Conservation (phyloP, 176 grass and related monocot genomes). For the Aegilops bicornis region DNA sequence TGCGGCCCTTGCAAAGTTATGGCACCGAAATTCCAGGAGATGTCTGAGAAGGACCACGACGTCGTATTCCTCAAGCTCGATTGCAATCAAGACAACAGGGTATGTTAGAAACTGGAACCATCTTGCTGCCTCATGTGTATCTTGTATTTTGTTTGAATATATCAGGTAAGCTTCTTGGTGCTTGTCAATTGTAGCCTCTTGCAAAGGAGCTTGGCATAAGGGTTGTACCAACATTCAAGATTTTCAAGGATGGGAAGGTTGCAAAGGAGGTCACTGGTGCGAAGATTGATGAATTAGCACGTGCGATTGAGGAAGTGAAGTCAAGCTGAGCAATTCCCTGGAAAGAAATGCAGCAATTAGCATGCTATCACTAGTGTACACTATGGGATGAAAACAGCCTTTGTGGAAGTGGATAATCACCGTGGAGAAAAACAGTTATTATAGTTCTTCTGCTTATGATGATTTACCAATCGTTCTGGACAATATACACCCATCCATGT, state of each 20-base stretch:
- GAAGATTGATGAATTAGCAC: slow-evolving; percentile 73
- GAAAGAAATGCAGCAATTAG: slow-evolving; percentile 25
- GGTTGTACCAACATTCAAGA: slow-evolving; percentile 94
- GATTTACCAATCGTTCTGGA: slow-evolving; percentile 23
- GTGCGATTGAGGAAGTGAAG: slow-evolving; percentile 65
- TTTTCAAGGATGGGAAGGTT: slow-evolving; percentile 81
- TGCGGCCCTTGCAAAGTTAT: slow-evolving; percentile 97
- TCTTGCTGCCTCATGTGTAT: slow-evolving; percentile 3
- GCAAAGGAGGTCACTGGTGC: slow-evolving; percentile 89
- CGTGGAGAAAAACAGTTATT: slow-evolving; percentile 30
- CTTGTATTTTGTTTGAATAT: slow-evolving; percentile 1
- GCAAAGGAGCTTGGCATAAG: slow-evolving; percentile 85
- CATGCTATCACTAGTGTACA: slow-evolving; percentile 28
- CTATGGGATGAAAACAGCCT: slow-evolving; percentile 26
- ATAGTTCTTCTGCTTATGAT: slow-evolving; percentile 41
- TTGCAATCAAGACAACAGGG: slow-evolving; percentile 95
- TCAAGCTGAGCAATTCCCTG: slow-evolving; percentile 48
- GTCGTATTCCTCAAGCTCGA: slow-evolving; percentile 95
- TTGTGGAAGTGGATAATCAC: slow-evolving; percentile 28
- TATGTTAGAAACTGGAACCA: slow-evolving; percentile 14
- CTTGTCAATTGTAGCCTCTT: slow-evolving; percentile 55
- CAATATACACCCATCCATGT: slow-evolving; percentile 24
- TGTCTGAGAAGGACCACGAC: slow-evolving; percentile 85
- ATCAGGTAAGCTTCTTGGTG: slow-evolving; percentile 4
- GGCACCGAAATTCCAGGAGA: slow-evolving; percentile 73